phyloP scores from a whole-genome alignment of 2,329 filamentous ascomycete species.

The Colletotrichum acutatum region DNA sequence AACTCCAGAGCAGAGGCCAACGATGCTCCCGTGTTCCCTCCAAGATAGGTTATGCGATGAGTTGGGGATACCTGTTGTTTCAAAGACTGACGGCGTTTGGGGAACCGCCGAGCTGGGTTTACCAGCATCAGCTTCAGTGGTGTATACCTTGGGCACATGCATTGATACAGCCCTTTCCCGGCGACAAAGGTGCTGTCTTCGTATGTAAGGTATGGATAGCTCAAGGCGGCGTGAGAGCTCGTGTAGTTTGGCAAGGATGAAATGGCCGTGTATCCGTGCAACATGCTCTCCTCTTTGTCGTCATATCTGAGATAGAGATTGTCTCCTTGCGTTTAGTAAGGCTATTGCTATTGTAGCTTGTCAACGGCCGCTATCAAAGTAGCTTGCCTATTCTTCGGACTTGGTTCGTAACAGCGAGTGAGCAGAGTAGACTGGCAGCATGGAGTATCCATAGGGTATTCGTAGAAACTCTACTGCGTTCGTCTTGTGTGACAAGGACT shows the following conservation, averaged over 20 bases:
- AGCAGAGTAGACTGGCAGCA: not conserved
- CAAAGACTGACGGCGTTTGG: not conserved
- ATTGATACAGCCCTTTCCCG: constrained; percentile 6
- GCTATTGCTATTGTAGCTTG: not conserved
- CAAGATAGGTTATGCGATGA: not conserved
- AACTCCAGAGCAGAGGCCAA: not conserved
- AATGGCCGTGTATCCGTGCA: not conserved
- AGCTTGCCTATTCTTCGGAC: not conserved
- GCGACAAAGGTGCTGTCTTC: not conserved
- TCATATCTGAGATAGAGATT: not conserved
- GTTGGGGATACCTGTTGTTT: not conserved
- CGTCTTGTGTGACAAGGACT: not conserved
- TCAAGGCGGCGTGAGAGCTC: not conserved
- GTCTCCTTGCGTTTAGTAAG: too few relatives aligned
- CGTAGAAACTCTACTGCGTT: not conserved
- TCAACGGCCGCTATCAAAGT: not conserved
- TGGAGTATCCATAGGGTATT: too few relatives aligned
- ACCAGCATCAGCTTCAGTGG: not conserved
- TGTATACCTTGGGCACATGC: not conserved
- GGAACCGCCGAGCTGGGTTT: not conserved
- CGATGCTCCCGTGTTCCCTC: not conserved
- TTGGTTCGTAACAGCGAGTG: not conserved
- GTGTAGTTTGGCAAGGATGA: too few relatives aligned
- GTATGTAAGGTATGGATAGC: not conserved
- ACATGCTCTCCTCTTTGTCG: not conserved